Evolutionary conservation across 352 stramenopile species (phyloP), one percentile per base, ranked within the genome.

Genomic region (Pilasporangium apinafurcum): DNA sequence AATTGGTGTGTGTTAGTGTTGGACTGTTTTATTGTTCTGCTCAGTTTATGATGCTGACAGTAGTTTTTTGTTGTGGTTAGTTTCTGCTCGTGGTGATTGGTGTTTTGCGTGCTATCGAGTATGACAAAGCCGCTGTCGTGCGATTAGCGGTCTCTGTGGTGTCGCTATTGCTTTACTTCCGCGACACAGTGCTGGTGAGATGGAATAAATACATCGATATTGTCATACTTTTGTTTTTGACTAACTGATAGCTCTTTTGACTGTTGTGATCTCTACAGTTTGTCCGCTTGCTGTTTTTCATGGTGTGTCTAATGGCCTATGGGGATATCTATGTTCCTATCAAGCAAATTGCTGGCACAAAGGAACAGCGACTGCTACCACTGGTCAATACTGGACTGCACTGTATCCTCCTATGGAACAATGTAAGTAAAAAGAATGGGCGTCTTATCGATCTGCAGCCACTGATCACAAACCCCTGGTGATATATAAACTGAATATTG

Each of bases 91-190:
- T 28, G n/a, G 16, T 66, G 8, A 44, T 85, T 0, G 52, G 38
- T 1, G 34, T 62, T 2, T 51, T 40, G 41, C 71, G 63, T 21
- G 51, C 55, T 20, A 28, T 82, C 30, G 60, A 70, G 33, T 86
- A 81, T 34, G 56, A 86, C 0, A 86, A 86, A 34, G 59, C 73
- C 0, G 54, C 59, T 13, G 65, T 68, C 8, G 59, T 75, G 17
- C 71, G 76, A 3, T 41, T 81, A 9, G 59, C 44, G 0, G 71
- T 58, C 26, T 47, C 56, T 8, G 45, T 35, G 0, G 66, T 20
- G 1, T 48, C 45, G 4, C 38, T 63, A 21, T 40, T 86, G 32
- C 33, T 85, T 14, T 84, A 89, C 51, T 86, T 89, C 30, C 76
- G 76, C 48, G 86, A 59, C 37, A 71, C 62, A 24, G 54, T 47